Conservation (phyloP, 169 alveolate genomes). For the Plasmodium gallinaceum region DNA sequence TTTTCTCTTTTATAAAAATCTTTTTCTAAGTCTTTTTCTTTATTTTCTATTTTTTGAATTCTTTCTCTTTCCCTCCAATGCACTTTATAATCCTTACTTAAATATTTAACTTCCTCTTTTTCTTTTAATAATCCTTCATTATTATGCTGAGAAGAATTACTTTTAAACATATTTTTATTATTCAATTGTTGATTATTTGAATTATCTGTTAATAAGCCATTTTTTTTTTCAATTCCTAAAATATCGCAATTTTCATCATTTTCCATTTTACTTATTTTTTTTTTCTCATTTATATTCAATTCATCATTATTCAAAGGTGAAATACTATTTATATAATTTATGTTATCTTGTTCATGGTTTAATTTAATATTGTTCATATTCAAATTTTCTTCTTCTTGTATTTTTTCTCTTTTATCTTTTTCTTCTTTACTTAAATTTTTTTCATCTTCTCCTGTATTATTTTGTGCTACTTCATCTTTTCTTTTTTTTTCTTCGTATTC, state of each 20-base stretch:
- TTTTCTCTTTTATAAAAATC: constrained; percentile 77
- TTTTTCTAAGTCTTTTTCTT: constrained; percentile 78
- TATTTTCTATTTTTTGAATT: constrained; percentile 60
- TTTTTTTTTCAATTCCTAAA: no score
- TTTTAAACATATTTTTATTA: background rate
- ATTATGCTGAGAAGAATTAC: background rate
- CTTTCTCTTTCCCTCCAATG: constrained; percentile 82
- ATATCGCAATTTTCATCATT: background rate
- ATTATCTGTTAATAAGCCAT: background rate
- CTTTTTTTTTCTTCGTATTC: constrained; percentile 12
- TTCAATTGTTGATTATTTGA: background rate
- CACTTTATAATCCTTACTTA: constrained; percentile 77
- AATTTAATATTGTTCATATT: background rate
- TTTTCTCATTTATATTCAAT: background rate
- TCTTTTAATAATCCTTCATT: background rate
- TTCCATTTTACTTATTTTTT: background rate
- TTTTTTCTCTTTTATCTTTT: constrained; percentile 5
- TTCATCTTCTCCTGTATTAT: constrained; percentile 1
- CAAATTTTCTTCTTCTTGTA: background rate
- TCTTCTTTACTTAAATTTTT: background rate
- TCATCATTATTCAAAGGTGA: background rate
- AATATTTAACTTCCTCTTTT: background rate
- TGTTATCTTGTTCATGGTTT: background rate
- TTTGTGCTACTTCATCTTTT: background rate
- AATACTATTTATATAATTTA: background rate